Conservation (phyloP, 2,329 filamentous ascomycete species). For the Albifimbria verrucaria region DNA sequence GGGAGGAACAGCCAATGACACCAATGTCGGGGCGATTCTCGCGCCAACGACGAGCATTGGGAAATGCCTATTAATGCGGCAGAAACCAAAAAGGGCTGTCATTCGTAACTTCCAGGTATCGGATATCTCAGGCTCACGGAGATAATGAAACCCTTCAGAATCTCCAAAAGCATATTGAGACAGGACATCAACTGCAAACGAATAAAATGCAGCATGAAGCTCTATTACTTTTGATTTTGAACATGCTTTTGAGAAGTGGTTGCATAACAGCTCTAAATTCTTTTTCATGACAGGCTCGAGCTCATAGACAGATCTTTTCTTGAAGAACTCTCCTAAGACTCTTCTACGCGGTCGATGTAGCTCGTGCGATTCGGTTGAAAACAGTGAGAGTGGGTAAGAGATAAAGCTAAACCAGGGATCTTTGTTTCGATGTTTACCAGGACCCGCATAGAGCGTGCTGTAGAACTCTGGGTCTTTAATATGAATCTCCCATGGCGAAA, state of each 20-base stretch:
- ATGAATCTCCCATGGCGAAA: not conserved
- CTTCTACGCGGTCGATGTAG: not conserved
- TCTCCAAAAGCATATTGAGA: not conserved
- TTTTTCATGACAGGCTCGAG: not conserved
- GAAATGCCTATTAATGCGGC: not conserved
- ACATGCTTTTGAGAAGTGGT: not conserved
- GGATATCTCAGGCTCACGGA: not conserved
- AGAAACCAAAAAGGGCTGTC: not conserved
- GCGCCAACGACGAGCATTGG: not conserved
- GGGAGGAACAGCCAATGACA: not conserved
- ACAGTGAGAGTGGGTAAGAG: not conserved
- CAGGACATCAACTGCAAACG: not conserved
- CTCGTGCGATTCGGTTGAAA: not conserved
- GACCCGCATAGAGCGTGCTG: not conserved
- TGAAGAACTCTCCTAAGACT: not conserved
- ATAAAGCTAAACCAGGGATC: conserved; percentile 1
- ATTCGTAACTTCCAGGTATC: not conserved
- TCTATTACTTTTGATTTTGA: not conserved
- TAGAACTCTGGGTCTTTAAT: not conserved
- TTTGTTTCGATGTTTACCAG: conserved; percentile 1
- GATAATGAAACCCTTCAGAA: not conserved
- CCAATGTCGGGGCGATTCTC: not conserved
- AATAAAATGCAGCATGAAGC: not conserved
- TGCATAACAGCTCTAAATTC: not conserved
- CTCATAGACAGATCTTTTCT: not conserved